Conservation (phyloP, 2,329 filamentous ascomycete species). For the Diatrype stigma region DNA sequence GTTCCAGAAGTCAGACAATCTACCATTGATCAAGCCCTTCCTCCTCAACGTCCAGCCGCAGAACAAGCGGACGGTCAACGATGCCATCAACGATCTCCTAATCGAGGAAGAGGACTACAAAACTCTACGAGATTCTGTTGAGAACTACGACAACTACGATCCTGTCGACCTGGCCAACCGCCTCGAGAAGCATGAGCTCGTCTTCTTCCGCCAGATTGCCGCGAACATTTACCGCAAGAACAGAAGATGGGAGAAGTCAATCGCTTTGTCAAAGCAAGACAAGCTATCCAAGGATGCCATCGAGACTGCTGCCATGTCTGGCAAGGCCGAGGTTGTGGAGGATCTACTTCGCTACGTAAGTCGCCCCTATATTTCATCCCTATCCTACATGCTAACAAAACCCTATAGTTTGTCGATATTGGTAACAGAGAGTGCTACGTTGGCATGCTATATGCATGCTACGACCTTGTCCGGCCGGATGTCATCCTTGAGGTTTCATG, state of each 20-base stretch:
- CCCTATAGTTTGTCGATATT: constrained; percentile 87
- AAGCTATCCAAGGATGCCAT: constrained; percentile 99
- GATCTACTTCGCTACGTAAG: constrained; percentile 95
- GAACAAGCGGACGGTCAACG: constrained; percentile 98
- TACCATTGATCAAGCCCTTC: constrained; percentile 98
- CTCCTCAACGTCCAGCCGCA: constrained; percentile 91
- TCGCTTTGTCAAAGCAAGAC: constrained; percentile 95
- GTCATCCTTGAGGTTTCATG: constrained; percentile 94
- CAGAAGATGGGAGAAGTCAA: constrained; percentile 99
- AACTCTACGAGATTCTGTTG: constrained; percentile 92
- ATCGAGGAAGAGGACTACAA: constrained; percentile 99
- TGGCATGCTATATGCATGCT: constrained; percentile 99
- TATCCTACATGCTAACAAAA: constrained; percentile 27
- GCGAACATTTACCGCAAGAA: constrained; percentile 99
- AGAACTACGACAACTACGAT: constrained; percentile 99
- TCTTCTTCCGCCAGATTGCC: constrained; percentile 99
- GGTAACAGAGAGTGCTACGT: constrained; percentile 98
- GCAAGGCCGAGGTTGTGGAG: constrained; percentile 88
- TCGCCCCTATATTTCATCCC: constrained; percentile 27
- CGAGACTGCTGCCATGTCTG: constrained; percentile 89
- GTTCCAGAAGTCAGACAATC: constrained; percentile 97
- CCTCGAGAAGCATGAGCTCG: constrained; percentile 93
- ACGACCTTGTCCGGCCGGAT: constrained; percentile 91
- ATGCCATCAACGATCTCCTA: constrained; percentile 93
- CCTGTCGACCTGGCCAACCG: constrained; percentile 86